Evolutionary conservation across 495 filamentous ascomycete genomes (phyloP).

Genomic region (Letharia lupina): DNA sequence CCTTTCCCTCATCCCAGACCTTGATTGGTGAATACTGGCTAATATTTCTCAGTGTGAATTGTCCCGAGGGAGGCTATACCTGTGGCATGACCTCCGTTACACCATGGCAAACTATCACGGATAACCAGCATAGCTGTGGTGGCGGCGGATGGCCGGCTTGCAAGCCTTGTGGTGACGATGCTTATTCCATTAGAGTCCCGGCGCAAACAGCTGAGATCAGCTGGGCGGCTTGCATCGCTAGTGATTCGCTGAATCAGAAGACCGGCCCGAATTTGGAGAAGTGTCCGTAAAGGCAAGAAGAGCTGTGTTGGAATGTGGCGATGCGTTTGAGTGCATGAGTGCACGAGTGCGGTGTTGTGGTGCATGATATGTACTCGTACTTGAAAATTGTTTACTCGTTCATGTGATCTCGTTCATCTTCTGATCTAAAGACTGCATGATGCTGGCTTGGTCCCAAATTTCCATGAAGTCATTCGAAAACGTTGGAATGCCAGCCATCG

Average conservation of each 20-base stretch:
- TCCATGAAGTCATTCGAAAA: no score
- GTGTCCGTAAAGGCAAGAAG: not conserved
- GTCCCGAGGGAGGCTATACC: not conserved
- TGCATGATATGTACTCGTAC: not conserved
- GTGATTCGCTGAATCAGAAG: not conserved
- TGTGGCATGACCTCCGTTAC: slow-evolving; percentile 8
- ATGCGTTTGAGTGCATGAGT: not conserved
- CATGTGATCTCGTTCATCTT: not conserved
- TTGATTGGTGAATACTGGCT: not conserved
- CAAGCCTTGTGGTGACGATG: not conserved
- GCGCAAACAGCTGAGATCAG: not conserved
- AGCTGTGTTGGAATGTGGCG: not conserved
- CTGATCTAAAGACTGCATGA: no score
- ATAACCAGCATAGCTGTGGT: not conserved
- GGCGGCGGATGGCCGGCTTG: slow-evolving; percentile 1
- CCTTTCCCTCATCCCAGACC: not conserved
- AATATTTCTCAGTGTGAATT: not conserved
- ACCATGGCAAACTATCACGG: slow-evolving; percentile 1
- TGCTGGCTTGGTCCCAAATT: no score
- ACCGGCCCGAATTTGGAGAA: not conserved
- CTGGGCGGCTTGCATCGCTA: slow-evolving; percentile 7
- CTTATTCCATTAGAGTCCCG: not conserved
- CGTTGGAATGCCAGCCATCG: no score
- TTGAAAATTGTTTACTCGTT: not conserved
- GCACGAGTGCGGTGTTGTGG: not conserved